A percentile compares a stretch with the other conserved stretches of the same genome.
Evolutionary conservation across 345 rosid genomes (phyloP).

Genomic region (Eucalyptus tenuipes): DNA sequence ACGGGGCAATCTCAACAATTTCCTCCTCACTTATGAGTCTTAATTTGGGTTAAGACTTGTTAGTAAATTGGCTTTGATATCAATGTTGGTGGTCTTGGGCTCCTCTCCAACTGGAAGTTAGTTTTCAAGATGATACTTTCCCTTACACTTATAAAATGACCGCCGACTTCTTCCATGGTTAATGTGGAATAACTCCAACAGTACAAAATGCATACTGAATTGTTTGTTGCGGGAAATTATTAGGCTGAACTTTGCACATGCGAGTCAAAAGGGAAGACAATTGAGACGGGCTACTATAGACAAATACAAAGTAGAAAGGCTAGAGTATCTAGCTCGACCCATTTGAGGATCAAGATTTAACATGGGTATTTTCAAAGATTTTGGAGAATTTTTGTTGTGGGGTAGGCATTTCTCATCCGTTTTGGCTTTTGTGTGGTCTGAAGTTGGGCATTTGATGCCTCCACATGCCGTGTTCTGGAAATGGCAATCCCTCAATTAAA

Average conservation of each 20-base stretch:
- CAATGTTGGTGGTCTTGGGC: background rate
- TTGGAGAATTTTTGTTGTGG: background rate
- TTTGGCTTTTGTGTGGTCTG: background rate
- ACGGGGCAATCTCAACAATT: background rate
- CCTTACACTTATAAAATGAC: background rate
- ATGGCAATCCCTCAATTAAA: background rate
- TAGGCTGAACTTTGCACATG: background rate
- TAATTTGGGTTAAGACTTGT: no score
- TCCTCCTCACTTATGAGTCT: background rate
- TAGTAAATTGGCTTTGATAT: no score
- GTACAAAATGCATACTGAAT: background rate
- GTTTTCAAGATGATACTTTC: no score
- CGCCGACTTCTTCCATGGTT: rapidly evolving
- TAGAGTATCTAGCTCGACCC: background rate
- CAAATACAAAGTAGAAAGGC: background rate
- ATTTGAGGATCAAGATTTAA: background rate
- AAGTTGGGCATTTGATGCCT: background rate
- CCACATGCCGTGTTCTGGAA: background rate
- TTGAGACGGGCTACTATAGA: background rate
- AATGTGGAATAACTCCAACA: rapidly evolving
- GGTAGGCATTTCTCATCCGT: background rate
- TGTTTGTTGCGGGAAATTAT: rapidly evolving
- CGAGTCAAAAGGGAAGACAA: background rate
- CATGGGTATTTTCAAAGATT: background rate
- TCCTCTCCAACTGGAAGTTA: background rate